Conservation (phyloP, 768 basidiomycete genomes). For the Hemileccinum impolitum region DNA sequence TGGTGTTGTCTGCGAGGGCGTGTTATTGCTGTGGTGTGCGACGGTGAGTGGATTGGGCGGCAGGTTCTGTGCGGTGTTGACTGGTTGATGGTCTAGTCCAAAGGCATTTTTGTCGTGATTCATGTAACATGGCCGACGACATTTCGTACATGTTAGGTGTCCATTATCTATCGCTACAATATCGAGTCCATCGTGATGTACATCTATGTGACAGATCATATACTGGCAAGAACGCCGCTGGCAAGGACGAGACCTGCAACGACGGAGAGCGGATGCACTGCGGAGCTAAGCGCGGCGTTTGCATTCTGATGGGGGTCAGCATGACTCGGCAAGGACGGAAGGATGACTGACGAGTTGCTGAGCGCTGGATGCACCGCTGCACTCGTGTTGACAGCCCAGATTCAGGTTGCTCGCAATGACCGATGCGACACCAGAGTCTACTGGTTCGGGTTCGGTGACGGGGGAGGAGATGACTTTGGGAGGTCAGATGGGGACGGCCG, state of each 20-base stretch:
- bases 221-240: constrained; percentile 16
- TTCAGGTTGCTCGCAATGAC: constrained; percentile 25
- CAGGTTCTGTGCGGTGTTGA: constrained; percentile 3
- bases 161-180: too few species aligned
- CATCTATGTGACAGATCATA: constrained; percentile 11
- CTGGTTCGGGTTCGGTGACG: constrained; percentile 19
- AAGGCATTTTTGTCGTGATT: neutral
- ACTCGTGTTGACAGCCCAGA: constrained; percentile 23
- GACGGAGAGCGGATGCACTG: constrained; percentile 16
- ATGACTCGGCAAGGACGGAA: neutral
- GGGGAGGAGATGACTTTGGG: constrained; percentile 23
- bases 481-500: neutral
- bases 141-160: too few species aligned
- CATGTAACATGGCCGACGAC: neutral
- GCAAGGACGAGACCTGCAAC: constrained; percentile 22
- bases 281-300: constrained; percentile 21
- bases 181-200: constrained; percentile 8
- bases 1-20: constrained; percentile 58
- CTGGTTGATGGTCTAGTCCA: constrained; percentile 5
- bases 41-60: constrained; percentile 25
- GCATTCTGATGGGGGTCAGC: constrained; percentile 11
- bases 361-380: constrained; percentile 13
- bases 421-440: constrained; percentile 17
- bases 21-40: constrained; percentile 70
- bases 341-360: constrained; percentile 20